phyloP scores from a whole-genome alignment of 108 stramenopile species.

The Mayamaea pseudoterrestris region DNA sequence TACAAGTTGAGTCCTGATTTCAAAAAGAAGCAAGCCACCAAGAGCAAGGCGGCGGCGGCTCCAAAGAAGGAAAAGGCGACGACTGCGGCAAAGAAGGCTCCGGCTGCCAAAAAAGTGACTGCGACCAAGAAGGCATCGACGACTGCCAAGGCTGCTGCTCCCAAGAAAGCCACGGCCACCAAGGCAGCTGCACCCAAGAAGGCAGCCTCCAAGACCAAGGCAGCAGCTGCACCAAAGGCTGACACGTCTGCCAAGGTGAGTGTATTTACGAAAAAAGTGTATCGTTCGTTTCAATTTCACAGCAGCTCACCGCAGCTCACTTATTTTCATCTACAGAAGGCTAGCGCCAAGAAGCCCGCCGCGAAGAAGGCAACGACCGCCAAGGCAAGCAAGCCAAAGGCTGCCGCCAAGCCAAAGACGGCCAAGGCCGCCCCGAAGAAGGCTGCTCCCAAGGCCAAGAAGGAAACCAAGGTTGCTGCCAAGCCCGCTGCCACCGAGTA shows the following conservation, averaged over 20 bases:
- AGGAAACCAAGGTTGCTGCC: background rate
- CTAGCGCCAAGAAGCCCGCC: constrained; percentile 2
- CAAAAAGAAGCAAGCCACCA: constrained; percentile 32
- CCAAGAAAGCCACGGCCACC: constrained; percentile 5
- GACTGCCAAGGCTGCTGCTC: constrained; percentile 3
- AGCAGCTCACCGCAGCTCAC: background rate
- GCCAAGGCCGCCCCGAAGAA: background rate
- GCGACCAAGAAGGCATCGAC: constrained; percentile 7
- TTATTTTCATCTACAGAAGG: background rate
- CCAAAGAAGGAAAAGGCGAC: constrained; percentile 20
- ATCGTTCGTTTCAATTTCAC: background rate
- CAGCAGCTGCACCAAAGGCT: constrained; percentile 9
- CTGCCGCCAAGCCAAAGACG: constrained; percentile 5
- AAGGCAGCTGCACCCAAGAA: constrained; percentile 19
- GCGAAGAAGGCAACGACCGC: constrained; percentile 7
- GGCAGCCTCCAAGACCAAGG: constrained; percentile 10
- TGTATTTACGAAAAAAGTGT: background rate
- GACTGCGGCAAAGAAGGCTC: constrained; percentile 1
- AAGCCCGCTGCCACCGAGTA: background rate
- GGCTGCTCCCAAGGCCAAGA: constrained; percentile 4
- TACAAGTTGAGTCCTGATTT: constrained; percentile 34
- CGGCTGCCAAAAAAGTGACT: constrained; percentile 9
- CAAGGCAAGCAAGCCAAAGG: background rate
- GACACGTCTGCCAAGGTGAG: constrained; percentile 12
- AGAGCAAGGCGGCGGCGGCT: constrained; percentile 26